A percentile compares a stretch with the other conserved stretches of the same genome.
Evolutionary conservation across 2,329 filamentous ascomycete genomes (phyloP).

Genomic region (Trichoderma pleuroti): DNA sequence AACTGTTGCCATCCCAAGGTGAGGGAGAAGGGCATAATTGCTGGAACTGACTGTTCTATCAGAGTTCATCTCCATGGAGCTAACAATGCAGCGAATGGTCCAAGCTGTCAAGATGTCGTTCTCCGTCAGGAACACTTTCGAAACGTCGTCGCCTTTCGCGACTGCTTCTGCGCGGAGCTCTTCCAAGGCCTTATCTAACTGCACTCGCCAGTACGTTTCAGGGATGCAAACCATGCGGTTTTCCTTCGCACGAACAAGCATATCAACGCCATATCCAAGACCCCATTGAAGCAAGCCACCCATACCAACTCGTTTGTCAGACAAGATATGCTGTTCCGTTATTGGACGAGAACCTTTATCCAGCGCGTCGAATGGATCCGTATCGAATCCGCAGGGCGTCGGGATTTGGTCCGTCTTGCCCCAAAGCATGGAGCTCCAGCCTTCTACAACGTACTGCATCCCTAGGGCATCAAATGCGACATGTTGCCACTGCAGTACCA

Average conservation of each 20-base stretch:
- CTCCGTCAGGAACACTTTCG: not conserved
- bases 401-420: not conserved
- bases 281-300: not conserved
- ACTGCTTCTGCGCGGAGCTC: not conserved
- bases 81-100: not conserved
- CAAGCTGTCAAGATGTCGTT: not conserved
- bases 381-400: not conserved
- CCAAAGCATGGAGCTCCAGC: not conserved
- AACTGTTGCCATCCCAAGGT: not conserved
- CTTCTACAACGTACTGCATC: not conserved
- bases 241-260: not conserved
- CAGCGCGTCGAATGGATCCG: not conserved
- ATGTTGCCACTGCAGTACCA: not conserved
- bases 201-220: not conserved
- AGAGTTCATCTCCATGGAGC: not conserved
- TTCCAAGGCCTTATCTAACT: not conserved
- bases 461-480: not conserved
- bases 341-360: not conserved
- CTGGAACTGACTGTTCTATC: not conserved
- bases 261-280: not conserved
- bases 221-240: constrained; percentile 1
- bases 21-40: not conserved
- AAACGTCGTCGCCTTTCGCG: not conserved
- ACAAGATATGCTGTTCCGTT: not conserved
- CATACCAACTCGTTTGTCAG: not conserved